phyloP scores from a whole-genome alignment of 768 basidiomycete genomes.

The Phaeotremella fagi region DNA sequence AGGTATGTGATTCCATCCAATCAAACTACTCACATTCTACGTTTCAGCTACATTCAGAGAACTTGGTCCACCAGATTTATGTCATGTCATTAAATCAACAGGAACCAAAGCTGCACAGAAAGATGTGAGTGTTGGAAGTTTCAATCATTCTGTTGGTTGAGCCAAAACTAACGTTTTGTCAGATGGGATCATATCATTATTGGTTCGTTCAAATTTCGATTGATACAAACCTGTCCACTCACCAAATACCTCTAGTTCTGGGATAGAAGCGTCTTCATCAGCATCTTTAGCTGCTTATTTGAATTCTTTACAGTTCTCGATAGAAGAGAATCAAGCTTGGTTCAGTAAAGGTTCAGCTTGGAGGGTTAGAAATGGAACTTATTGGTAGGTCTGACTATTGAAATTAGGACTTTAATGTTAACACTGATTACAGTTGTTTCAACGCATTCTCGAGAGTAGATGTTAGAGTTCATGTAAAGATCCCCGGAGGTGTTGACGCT shows the following conservation, averaged over 20 bases:
- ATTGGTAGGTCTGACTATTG: constrained; percentile 63
- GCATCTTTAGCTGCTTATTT: constrained; percentile 97
- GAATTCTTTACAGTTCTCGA: constrained; percentile 92
- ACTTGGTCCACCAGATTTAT: constrained; percentile 93
- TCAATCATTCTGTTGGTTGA: too few relatives aligned
- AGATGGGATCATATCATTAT: constrained; percentile 96
- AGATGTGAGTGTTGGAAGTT: constrained; percentile 79
- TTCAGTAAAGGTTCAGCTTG: constrained; percentile 76
- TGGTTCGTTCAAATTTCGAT: constrained; percentile 25
- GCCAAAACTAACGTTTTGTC: constrained; percentile 13
- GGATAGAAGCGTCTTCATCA: constrained; percentile 97
- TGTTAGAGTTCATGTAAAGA: constrained; percentile 94
- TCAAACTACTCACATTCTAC: constrained; percentile 18
- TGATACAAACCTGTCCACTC: not conserved
- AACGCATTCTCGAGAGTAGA: constrained; percentile 97
- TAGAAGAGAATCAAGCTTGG: constrained; percentile 89
- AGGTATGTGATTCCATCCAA: constrained; percentile 64
- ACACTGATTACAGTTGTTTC: constrained; percentile 64
- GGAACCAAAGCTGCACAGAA: constrained; percentile 69
- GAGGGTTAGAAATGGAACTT: constrained; percentile 90
- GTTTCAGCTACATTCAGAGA: constrained; percentile 83
- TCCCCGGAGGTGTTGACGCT: constrained; percentile 91
- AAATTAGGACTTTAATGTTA: not conserved
- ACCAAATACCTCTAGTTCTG: constrained; percentile 69
- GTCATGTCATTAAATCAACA: constrained; percentile 88